Evolutionary conservation across 148 eudicot species (phyloP), one percentile per base, ranked within the genome.

Genomic region (Nyssa sinensis): DNA sequence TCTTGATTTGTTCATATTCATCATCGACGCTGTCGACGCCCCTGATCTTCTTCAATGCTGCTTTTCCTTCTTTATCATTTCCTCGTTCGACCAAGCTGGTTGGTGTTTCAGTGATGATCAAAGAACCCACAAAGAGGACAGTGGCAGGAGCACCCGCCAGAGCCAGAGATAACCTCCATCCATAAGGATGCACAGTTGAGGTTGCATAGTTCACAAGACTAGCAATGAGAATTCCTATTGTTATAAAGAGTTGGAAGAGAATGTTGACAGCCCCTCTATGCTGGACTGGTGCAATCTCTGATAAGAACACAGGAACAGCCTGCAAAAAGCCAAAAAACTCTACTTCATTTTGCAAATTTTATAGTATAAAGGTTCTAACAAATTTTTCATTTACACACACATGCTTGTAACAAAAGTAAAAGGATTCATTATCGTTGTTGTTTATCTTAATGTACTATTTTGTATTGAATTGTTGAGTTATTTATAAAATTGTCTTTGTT

Each of bases 161-260:
- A 3, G 88, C 92, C 0, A 90, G 69, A 5, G 95, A 86, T 0
- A 79, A 13, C 28, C 95, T 79, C 92, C 95, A 90, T 8, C 95
- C 95, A 63, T 75, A 23, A 0, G 89, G 88, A 66, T 85, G 92
- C 5, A 85, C 0, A 33, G 12, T 78, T 25, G 81, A 41, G 32
- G 88, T 85, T 49, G 59, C 81, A 53, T 79, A 91, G 86, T 91
- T 91, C 13, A 91, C 85, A 1, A 88, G 74, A 41, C 81, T 76
- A 1, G 92, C 96, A 1, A 88, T 70, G 19, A 91, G 72, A 21
- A 91, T 91, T 3, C 96, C 90, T 5, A 88, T 80, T 4, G 90
- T 88, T 0, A 91, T 84, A 8, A 88, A 77, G 31, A 88, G 86
- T n/a, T n/a, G n/a, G n/a, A n/a, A n/a, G n/a, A n/a, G n/a, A n/a